Base-by-base conservation (phyloP, 1,139 yeast genomes). In the Candida buenavistaensis region DNA sequence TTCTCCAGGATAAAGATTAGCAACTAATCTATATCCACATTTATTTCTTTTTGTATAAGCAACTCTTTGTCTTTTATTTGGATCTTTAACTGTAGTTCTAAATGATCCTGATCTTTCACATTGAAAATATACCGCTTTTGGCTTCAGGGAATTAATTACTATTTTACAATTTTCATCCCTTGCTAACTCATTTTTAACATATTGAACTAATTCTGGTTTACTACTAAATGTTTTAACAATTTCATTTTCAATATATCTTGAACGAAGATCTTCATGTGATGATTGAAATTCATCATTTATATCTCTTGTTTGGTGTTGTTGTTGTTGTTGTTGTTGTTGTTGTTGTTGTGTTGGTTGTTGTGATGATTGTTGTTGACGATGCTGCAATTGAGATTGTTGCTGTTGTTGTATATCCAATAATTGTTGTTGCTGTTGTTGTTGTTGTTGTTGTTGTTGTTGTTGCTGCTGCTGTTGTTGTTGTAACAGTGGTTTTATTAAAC, bases 21-120 rank as follows among this genome's bases (percentile, higher is more conserved):
- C 77, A 12, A 70, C 75, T 42, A 71, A 57, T 37, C 75, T 51
- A 54, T 68, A 71, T 14, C 72, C 74, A 54, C 77, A 71, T 53
- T 71, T 71, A 51, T 64, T 65, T 45, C 77, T 55, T 50, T 71
- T 71, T 40, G 76, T 70, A 54, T 70, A 71, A n/a, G 75, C 77
- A 17, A 70, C 73, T 46, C 77, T 52, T 47, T 71, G 75, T 54
- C 77, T 59, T 54, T 68, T 68, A 29, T 66, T 46, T 10, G 72
- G 59, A 42, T 69, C 75, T 52, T 70, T 70, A 34, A 71, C 77
- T 2, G 77, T 71, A 29, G 77, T 71, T 50, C 77, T 57, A 46
- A 70, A 71, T 16, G 64, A 57, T 2, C 77, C 77, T 6, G 71
- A 62, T 36, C 75, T 54, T 48, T 71, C 77, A 50, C 77, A 71